These are phyloP conservation scores for Dinochytrium kinnereticum DNA, from an alignment of 371 early-diverging fungal species.

Conservation along the genomic window DNA sequence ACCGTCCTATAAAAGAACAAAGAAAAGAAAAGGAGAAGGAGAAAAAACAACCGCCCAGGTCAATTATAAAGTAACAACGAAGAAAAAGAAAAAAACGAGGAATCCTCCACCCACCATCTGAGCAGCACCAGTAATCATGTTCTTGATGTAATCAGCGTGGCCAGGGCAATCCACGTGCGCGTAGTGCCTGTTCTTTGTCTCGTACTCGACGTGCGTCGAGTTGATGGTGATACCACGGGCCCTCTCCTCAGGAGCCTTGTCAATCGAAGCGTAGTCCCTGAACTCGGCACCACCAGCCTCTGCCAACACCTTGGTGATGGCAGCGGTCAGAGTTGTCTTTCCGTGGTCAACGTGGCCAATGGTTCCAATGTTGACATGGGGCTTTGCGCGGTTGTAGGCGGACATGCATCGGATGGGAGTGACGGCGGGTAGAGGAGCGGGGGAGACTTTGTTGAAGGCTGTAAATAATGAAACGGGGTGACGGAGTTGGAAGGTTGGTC, in stretches of 20 bases:
- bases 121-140: slow-evolving; percentile 99
- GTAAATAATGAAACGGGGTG: background rate
- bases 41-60: too few relatives aligned
- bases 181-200: slow-evolving; percentile 90
- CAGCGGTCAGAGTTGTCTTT: slow-evolving; percentile 99
- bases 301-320: slow-evolving; percentile 95
- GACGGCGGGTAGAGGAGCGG: background rate
- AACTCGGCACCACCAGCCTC: slow-evolving; percentile 79
- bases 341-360: slow-evolving; percentile 99
- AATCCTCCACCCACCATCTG: slow-evolving; percentile 65
- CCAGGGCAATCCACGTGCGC: slow-evolving; percentile 99
- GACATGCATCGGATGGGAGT: slow-evolving; percentile 29
- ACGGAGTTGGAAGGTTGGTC: too few relatives aligned
- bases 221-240: slow-evolving; percentile 97
- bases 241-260: slow-evolving; percentile 97
- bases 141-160: slow-evolving; percentile 99
- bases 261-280: slow-evolving; percentile 94
- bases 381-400: slow-evolving; percentile 66
- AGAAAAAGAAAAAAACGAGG: too few relatives aligned
- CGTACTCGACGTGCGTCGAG: slow-evolving; percentile 96
- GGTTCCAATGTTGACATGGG: slow-evolving; percentile 99
- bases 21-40: background rate
- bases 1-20: slow-evolving; percentile 74
- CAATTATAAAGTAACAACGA: too few relatives aligned
- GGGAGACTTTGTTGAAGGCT: background rate